phyloP scores from a whole-genome alignment of 2,329 filamentous ascomycete genomes.

The Elsinoe batatas region DNA sequence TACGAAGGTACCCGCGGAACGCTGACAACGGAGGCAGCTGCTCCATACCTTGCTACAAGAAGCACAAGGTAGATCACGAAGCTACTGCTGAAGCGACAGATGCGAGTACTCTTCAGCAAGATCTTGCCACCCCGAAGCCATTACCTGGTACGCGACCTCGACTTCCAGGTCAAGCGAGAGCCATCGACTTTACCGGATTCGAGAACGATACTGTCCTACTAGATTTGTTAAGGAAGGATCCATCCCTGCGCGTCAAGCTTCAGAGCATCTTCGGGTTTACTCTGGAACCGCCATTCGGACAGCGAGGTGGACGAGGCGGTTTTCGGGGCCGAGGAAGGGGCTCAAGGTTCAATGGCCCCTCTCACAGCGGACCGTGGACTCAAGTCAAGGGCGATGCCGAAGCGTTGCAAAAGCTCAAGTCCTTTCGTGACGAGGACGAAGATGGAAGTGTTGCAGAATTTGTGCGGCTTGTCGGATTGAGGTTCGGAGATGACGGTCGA shows the following conservation, averaged over 20 bases:
- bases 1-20: neutral
- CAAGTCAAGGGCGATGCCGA: conserved; percentile 30
- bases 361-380: conserved; percentile 27
- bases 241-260: conserved; percentile 26
- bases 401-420: conserved; percentile 22
- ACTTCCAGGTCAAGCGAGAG: conserved; percentile 11
- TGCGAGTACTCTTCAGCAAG: neutral
- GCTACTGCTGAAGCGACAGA: conserved; percentile 9
- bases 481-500: conserved; percentile 22
- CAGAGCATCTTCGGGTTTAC: conserved; percentile 27
- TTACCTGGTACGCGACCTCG: neutral
- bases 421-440: conserved; percentile 24
- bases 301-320: conserved; percentile 14
- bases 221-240: conserved; percentile 26
- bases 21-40: conserved; percentile 21
- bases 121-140: neutral
- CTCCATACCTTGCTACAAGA: conserved; percentile 31
- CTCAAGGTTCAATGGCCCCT: conserved; percentile 9
- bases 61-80: conserved; percentile 26
- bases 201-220: conserved; percentile 25
- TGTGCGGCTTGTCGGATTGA: conserved; percentile 34
- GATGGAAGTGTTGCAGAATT: conserved; percentile 35
- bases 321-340: conserved; percentile 17
- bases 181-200: conserved; percentile 24
- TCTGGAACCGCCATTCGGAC: conserved; percentile 25